Evolutionary conservation across 495 filamentous ascomycete species (phyloP).

Genomic region (Talaromyces proteolyticus): DNA sequence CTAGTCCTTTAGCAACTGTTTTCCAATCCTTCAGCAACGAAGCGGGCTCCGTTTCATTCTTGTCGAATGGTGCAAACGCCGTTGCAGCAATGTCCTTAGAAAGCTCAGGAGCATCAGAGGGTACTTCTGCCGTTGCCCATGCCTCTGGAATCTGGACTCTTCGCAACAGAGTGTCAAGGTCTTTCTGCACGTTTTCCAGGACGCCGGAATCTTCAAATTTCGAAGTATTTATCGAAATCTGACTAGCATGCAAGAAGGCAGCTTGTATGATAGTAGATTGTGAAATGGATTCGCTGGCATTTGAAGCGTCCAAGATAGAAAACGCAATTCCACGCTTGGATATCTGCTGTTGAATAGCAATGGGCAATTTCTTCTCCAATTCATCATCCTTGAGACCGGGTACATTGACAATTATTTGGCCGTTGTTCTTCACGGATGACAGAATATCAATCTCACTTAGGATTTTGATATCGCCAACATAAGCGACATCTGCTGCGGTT

Average conservation of each 20-base stretch:
- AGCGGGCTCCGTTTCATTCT: conserved; percentile 62
- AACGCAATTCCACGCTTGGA: conserved; percentile 62
- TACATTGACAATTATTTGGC: conserved; percentile 68
- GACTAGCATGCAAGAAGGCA: conserved; percentile 71
- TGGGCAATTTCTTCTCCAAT: conserved; percentile 79
- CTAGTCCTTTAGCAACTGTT: conserved; percentile 76
- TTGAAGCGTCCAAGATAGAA: conserved; percentile 63
- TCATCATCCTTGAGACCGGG: conserved; percentile 80
- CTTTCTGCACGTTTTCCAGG: conserved; percentile 55
- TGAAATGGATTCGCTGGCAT: conserved; percentile 53
- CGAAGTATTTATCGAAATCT: conserved; percentile 47
- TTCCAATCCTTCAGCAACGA: conserved; percentile 68
- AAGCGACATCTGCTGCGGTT: conserved; percentile 69
- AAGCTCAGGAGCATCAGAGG: conserved; percentile 43
- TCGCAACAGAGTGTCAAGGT: conserved; percentile 64
- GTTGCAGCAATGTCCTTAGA: conserved; percentile 59
- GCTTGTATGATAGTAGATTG: conserved; percentile 63
- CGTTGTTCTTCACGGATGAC: conserved; percentile 61
- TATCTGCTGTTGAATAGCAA: conserved; percentile 57
- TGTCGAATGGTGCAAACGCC: conserved; percentile 80
- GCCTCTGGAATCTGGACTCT: conserved; percentile 67
- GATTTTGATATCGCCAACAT: conserved; percentile 73
- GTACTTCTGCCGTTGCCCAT: conserved; percentile 66
- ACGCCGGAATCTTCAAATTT: conserved; percentile 51
- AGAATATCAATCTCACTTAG: conserved; percentile 69